phyloP scores from a whole-genome alignment of 2,329 filamentous ascomycete genomes.

The Xylariaceae sp. region DNA sequence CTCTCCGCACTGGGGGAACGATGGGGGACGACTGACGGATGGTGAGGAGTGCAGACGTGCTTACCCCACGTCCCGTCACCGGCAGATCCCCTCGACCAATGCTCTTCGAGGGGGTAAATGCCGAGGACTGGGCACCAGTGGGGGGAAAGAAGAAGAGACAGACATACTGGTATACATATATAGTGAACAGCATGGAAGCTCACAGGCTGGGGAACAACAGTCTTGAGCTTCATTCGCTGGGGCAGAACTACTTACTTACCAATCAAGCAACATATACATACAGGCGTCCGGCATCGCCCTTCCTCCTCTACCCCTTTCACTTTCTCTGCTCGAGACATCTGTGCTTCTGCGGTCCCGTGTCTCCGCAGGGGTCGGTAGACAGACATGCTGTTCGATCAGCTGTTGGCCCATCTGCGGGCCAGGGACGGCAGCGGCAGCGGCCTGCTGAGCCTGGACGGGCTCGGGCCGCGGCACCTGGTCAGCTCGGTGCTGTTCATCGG shows the following conservation, averaged over 20 bases:
- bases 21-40: neutral
- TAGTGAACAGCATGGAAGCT: neutral
- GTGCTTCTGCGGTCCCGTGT: neutral
- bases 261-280: too few relatives aligned
- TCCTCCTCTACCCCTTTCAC: too few relatives aligned
- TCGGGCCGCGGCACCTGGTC: constrained; percentile 13
- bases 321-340: neutral
- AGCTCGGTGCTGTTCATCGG: constrained; percentile 15
- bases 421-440: constrained; percentile 4
- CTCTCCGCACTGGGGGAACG: neutral
- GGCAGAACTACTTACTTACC: too few relatives aligned
- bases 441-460: constrained; percentile 4
- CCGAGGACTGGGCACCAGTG: too few relatives aligned
- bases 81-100: constrained; percentile 14
- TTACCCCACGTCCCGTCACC: constrained; percentile 14
- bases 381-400: constrained; percentile 17
- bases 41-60: constrained; percentile 2
- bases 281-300: too few relatives aligned
- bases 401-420: constrained; percentile 15
- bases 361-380: neutral
- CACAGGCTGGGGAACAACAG: neutral
- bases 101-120: constrained; percentile 9
- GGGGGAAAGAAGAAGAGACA: neutral
- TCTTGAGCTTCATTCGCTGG: too few relatives aligned
- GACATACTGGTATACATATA: neutral